A percentile compares a stretch with the other conserved stretches of the same genome.
Evolutionary conservation across 495 filamentous ascomycete species (phyloP).

Genomic region (Choiromyces venosus): DNA sequence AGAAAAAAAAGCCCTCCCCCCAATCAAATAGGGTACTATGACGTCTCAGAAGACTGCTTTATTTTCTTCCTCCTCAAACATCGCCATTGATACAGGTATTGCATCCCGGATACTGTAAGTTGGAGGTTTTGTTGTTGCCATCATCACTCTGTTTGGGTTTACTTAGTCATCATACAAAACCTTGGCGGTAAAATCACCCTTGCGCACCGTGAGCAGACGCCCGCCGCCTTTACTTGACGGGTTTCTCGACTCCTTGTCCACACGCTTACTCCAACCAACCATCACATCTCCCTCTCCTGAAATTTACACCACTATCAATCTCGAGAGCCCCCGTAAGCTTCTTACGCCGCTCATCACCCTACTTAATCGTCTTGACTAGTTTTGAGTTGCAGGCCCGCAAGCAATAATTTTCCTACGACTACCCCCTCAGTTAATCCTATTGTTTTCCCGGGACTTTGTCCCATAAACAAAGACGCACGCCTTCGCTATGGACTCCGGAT

Average conservation of each 20-base stretch:
- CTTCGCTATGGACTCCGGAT: conserved; percentile 7
- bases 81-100: neutral
- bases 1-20: neutral
- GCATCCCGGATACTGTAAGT: neutral
- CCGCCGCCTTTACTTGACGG: neutral
- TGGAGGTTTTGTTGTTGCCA: neutral
- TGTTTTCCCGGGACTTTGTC: neutral
- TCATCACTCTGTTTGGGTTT: neutral
- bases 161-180: neutral
- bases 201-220: neutral
- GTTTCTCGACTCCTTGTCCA: neutral
- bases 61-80: neutral
- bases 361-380: neutral
- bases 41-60: neutral
- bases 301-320: neutral
- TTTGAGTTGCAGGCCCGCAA: neutral
- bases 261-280: conserved; percentile 14
- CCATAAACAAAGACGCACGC: conserved; percentile 1
- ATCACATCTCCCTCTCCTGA: conserved; percentile 11
- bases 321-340: neutral
- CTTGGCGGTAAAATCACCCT: neutral
- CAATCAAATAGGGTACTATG: neutral
- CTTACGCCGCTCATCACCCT: neutral
- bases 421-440: neutral
- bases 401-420: neutral